Base-by-base conservation (phyloP, 257 asterid genomes). In the Thymus quinquecostatus region DNA sequence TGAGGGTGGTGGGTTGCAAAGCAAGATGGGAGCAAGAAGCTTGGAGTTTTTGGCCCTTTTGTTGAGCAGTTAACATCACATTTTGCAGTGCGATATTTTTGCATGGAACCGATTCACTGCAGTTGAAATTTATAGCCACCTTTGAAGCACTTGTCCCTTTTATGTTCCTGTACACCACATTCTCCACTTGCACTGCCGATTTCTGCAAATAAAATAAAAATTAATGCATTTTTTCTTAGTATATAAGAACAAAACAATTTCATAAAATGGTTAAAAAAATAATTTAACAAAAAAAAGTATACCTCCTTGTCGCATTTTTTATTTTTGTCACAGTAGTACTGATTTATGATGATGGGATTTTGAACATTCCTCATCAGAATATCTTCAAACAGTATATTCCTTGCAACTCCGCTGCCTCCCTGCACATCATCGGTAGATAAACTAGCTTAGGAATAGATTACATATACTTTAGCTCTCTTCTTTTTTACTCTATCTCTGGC, bases 371-470 rank as follows among this genome's bases (percentile, higher is more conserved):
- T 77, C 97, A 95, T 88, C 41, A 36, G 13, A 43, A 95, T 84
- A 8, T 88, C 85, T 79, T 92, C 84, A 36, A 89, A 95, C 32
- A 41, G 70, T 40, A 95, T 89, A 49, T 91, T 84, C 32, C 83
- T 84, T 41, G 98, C 99, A 41, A 59, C 50, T 67, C 99, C 99
- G 9, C 86, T 78, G 4, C 99, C 99, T 59, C 99, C 99, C 99
- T 93, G 74, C 49, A 8, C 12, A 44, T 10, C 8, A 49, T 21
- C 21, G 21, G 27, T 11, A 48, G 40, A 36, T 36, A 36, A 36
- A 36, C 40, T 36, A 36, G 40, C 40, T 36, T 36, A 36, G 40
- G 2, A 21, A 36, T 36, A 36, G 40, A 36, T 36, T 36, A 36
- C 3, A 36, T 3, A 36, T 36, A 36, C 40, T 21, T 21, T 21